Base-by-base conservation (phyloP, 768 basidiomycete species). In the Suillus decipiens region DNA sequence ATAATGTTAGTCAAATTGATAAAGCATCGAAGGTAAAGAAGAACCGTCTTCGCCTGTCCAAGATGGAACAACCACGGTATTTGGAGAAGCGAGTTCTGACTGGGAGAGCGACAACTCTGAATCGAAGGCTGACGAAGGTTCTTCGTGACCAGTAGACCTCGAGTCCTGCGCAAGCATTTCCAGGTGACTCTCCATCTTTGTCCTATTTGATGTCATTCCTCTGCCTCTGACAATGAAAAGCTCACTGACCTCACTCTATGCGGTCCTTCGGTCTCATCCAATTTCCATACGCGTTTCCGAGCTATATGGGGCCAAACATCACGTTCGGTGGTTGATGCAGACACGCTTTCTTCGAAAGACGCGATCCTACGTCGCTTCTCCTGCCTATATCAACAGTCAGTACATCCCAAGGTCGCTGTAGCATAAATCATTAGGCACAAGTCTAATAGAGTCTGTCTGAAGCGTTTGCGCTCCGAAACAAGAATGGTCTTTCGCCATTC, bases 191-290 rank as follows among this genome's bases (percentile, higher is more conserved):
- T 95, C 91, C 65, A 95, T 71, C 72, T 91, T 92, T 73, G 90
- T 92, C 68, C 93, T 95, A 42, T 57, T 1, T 39, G 45, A 22
- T 8, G 37, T 42, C 50, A 62, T 31, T 36, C 28, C 48, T 8
- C 28, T 7, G 15, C 36, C 22, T 34, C 17, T n/a, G 55, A 48
- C 33, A 42, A 33, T 42, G n/a, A 7, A 61, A 19, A 42, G 17
- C 12, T 7, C 36, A 66, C 81, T 34, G 68, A 93, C 94, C 95
- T 81, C 60, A 92, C 90, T 54, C 95, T 85, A 68, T 92, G 84
- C 1, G 94, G 95, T 1, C 95, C 95, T 70, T 97, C 95, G 2
- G 94, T 95, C 69, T 96, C 95, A 65, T 96, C 95, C 51, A 96
- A 75, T 37, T 89, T 79, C 95, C 95, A 96, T 12, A 82, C 68